Conservation (phyloP, 2,329 filamentous ascomycete genomes). For the Kalmusia sp. region DNA sequence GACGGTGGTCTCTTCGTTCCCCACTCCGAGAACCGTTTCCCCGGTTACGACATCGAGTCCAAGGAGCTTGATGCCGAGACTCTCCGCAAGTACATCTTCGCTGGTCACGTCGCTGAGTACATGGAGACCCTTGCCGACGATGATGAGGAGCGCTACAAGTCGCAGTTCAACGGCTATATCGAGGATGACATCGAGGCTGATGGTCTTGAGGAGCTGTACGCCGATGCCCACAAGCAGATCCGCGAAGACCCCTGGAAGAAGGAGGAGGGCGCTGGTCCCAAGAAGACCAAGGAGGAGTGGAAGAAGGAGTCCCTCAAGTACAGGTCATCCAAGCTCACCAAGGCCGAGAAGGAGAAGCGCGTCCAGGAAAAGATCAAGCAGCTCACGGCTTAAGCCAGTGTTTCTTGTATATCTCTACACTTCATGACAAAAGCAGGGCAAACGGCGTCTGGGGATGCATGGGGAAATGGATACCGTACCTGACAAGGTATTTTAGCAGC, state of each 20-base stretch:
- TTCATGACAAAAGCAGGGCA: conserved; percentile 45
- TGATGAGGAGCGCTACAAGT: conserved; percentile 99
- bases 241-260: conserved; percentile 99
- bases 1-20: conserved; percentile 97
- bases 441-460: conserved; percentile 44
- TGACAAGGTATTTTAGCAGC: conserved; percentile 39
- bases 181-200: conserved; percentile 97
- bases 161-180: conserved; percentile 97
- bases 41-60: conserved; percentile 93
- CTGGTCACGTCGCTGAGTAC: conserved; percentile 98
- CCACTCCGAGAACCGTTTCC: conserved; percentile 99
- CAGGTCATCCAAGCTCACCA: conserved; percentile 77
- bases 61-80: conserved; percentile 98
- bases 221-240: conserved; percentile 94
- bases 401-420: conserved; percentile 23
- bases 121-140: conserved; percentile 99
- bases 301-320: conserved; percentile 95
- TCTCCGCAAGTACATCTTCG: conserved; percentile 99
- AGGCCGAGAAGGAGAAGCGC: conserved; percentile 81
- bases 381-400: conserved; percentile 61
- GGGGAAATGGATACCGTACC: conserved; percentile 35
- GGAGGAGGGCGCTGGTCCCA: conserved; percentile 73
- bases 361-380: conserved; percentile 92
- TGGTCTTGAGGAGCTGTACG: conserved; percentile 94
- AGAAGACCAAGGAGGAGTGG: conserved; percentile 98